Base-by-base conservation (phyloP, 2,329 filamentous ascomycete species). In the Fusarium liriodendri region DNA sequence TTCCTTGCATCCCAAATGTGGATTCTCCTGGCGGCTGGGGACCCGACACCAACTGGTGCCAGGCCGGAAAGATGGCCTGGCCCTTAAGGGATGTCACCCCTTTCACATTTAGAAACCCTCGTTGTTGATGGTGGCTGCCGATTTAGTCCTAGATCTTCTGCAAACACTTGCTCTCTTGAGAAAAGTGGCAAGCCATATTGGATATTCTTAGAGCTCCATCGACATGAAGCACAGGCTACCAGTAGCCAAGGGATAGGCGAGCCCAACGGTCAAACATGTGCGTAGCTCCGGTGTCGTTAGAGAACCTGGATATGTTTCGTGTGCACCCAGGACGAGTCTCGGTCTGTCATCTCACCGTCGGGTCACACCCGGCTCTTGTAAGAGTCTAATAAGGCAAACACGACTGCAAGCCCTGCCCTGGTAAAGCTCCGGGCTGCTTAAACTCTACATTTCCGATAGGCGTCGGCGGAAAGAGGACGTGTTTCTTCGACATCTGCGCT, bases 1-100 rank as follows among this genome's bases (percentile, higher is more conserved):
- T 70, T 76, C 75, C 71, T 68, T 76, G 71, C 75, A 74, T 76
- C 57, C 35, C 27, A 62, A 20, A 22, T 54, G 69, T 74, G 72
- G 72, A 52, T 59, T 71, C 59, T 58, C 58, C 71, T 62, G 50
- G 62, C n/a, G 29, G 61, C 59, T 62, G 45, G 64, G 64, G 47
- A 14, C 47, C 27, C 18, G 40, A 58, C 67, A 60, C 50, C 50
- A 58, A 50, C 27, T 52, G 47, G 27, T 50, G 37, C 29, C 35
- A 71, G 37, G 20, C 61, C 40, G 50, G 35, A 45, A 33, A 58
- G 42, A 58, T 64, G 47, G 42, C 62, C 60, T 4, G 47, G 27
- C 50, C 47, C 45, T 42, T 58, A 50, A 33, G 29, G 47, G 47
- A 52, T 37, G 40, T 61, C 68, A 50, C 69, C 72, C 72, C 72